Base-by-base conservation (phyloP, 306 rosid genomes). In the Ammopiptanthus mongolicus region DNA sequence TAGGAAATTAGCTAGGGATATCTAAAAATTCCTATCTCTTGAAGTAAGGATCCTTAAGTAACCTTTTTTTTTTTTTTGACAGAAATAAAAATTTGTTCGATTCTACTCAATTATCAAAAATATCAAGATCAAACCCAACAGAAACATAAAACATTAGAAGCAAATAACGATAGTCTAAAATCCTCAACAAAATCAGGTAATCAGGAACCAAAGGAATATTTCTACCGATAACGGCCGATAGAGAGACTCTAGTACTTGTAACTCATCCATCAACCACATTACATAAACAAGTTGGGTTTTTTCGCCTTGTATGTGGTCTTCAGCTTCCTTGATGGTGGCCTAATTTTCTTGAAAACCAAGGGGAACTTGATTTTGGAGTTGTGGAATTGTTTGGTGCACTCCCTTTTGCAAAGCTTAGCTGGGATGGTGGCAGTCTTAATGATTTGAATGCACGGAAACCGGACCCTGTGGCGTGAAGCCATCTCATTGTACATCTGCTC, bases 271-370 rank as follows among this genome's bases (percentile, higher is more conserved):
- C 58, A 61, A 75, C 75, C 77, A 82, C 85, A 63, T 88, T 84
- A 93, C 91, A 88, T 89, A 61, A 93, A 93, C 85, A 93, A 80
- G 78, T 93, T 93, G 71, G 98, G 98, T 84, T 88, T 88, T 0
- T 88, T 80, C 5, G 97, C 98, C 86, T 93, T 93, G 91, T 86
- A 93, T 0, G 98, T 93, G 37, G 98, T 93, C 93, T 93, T 93
- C 74, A 90, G 79, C 93, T 85, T 93, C 85, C 95, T 86, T 15
- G 90, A 28, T 1, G 98, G 98, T 64, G 98, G 98, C 83, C 97
- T 84, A 39, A 93, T 70, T 62, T 89, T 93, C 93, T 72, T 90
- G 88, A 34, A 87, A 37, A 90, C 94, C 93, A 93, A 84, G 0
- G 98, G 98, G 78, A 93, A 93, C 82, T 93, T 93, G 76, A 93